A percentile compares a stretch with the other conserved stretches of the same genome.
Evolutionary conservation across 108 stramenopile species (phyloP).

Genomic region (Nannochloropsis gaditana): DNA sequence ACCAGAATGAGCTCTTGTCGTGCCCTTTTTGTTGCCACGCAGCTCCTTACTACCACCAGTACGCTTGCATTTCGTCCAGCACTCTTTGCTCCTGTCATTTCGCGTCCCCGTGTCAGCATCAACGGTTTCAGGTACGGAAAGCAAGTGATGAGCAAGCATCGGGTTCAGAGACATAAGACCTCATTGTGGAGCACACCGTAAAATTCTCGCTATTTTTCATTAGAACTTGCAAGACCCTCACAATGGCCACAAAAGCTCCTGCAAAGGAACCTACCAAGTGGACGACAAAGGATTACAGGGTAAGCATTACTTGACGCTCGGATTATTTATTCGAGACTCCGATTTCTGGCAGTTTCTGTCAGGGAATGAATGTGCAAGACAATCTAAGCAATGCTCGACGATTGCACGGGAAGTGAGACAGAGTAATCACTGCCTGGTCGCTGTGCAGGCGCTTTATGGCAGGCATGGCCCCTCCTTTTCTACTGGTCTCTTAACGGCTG

Average conservation of each 20-base stretch:
- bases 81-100: neutral
- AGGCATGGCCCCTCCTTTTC: no score
- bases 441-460: no score
- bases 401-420: no score
- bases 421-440: no score
- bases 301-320: neutral
- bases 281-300: neutral
- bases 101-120: neutral
- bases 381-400: no score
- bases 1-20: neutral
- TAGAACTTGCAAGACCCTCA: neutral
- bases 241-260: neutral
- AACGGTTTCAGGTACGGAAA: neutral
- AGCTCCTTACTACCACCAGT: neutral
- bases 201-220: neutral
- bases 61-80: slow-evolving; percentile 1
- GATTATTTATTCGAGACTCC: no score
- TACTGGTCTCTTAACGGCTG: neutral
- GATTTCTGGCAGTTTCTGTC: no score
- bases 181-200: no score
- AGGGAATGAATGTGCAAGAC: no score
- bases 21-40: neutral
- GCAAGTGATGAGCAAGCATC: no score
- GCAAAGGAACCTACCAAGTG: neutral
- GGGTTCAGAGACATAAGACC: no score